Percentiles rank a stretch among this genome's conserved stretches.
These are phyloP conservation scores for Diphasiastrum complanatum DNA, from an alignment of 83 land plant species.

Conservation along the genomic window DNA sequence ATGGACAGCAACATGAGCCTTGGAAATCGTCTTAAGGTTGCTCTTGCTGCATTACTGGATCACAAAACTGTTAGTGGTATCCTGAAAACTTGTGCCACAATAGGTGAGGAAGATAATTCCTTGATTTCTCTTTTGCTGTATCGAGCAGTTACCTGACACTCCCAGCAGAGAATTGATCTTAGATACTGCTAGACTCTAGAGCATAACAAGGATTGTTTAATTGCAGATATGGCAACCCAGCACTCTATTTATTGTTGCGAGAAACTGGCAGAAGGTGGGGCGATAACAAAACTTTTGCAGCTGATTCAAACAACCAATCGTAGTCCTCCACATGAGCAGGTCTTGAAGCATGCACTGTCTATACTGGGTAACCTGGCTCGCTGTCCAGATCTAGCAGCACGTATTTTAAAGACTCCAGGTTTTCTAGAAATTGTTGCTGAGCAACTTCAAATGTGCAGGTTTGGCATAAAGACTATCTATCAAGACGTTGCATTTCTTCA, in stretches of 20 bases:
- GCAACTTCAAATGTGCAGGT: constrained; percentile 53
- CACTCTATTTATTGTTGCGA: constrained; percentile 82
- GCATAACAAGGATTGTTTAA: neutral
- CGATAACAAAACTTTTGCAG: constrained; percentile 54
- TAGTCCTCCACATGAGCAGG: constrained; percentile 73
- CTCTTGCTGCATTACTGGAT: constrained; percentile 55
- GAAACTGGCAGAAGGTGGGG: constrained; percentile 65
- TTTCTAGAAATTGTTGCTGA: constrained; percentile 44
- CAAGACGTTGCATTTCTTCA: neutral
- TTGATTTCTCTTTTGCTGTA: neutral
- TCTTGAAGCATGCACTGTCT: constrained; percentile 76
- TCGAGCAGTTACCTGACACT: neutral
- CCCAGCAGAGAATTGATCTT: neutral
- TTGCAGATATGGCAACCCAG: constrained; percentile 62
- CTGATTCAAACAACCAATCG: constrained; percentile 59
- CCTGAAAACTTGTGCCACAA: constrained; percentile 68
- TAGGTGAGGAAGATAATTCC: constrained; percentile 52
- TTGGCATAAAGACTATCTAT: neutral
- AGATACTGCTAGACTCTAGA: neutral
- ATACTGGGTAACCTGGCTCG: constrained; percentile 68
- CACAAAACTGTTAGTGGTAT: constrained; percentile 66
- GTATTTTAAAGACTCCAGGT: constrained; percentile 36
- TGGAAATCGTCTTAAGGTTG: constrained; percentile 64
- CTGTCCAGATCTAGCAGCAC: constrained; percentile 45
- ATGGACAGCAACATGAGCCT: constrained; percentile 55